Base-by-base conservation (phyloP, 208 protist genomes). In the Tritrichomonas musculus region DNA sequence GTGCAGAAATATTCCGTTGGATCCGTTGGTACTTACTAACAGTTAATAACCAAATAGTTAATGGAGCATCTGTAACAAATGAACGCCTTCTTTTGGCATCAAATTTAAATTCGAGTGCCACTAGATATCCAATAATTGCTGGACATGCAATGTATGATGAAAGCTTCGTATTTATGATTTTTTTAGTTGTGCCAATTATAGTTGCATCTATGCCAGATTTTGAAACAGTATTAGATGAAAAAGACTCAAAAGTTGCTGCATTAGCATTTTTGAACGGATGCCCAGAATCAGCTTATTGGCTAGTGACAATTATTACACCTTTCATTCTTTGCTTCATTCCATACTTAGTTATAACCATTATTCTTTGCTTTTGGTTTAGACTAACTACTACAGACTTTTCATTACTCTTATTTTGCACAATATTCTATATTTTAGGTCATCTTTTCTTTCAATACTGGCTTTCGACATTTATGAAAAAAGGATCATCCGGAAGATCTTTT, bases 311-410 rank as follows among this genome's bases (percentile, higher is more conserved):
- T 20, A 39, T 82, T 82, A 47, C 73, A 9, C 33, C 73, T 14
- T 82, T 82, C 73, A 39, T 82, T 41, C 47, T 82, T 30, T 82
- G 73, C 41, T 82, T 82, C 41, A 82, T 82, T 50, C 73, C 73
- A 50, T 82, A 82, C 41, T 82, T 82, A 50, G 41, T 82, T 39
- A 82, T 82, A 20, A 20, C 27, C 39, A 82, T 82, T 50, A 8
- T 82, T 13, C 49, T 82, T 41, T 82, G 33, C 3, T 30, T 20
- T 5, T 82, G 73, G 73, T 17, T 82, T 13, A 27, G 41, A 47
- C 47, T 77, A 33, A 47, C 36, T 27, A 25, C 14, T 9, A 44
- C 33, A 27, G 69, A 77, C 44, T 77, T 77, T 20, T n/a, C 33
- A 47, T 44, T 77, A 20, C 36, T 77, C 5, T 44, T 77, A 17